A percentile compares a stretch with the other conserved stretches of the same genome.
Conservation (phyloP, 75 land plant genomes). For the Cryptomeria japonica region DNA sequence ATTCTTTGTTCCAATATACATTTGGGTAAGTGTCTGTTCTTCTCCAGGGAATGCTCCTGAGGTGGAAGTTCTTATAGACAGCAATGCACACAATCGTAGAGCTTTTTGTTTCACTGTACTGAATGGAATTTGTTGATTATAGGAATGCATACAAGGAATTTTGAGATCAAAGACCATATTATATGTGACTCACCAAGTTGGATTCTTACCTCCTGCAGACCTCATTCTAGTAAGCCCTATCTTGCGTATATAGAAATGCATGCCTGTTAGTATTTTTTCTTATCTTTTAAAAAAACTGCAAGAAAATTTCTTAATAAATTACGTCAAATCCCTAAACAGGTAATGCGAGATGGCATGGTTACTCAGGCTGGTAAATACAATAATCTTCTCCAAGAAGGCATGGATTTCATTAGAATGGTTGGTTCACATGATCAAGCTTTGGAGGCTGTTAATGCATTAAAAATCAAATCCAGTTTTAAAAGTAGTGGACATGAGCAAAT, state of each 20-base stretch:
- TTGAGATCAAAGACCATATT: slow-evolving; percentile 67
- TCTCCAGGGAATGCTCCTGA: neutral
- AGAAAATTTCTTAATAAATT: neutral
- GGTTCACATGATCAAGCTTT: slow-evolving; percentile 67
- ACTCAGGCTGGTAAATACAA: slow-evolving; percentile 65
- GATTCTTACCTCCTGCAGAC: slow-evolving; percentile 50
- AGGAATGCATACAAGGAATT: slow-evolving; percentile 71
- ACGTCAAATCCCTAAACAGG: slow-evolving; percentile 32
- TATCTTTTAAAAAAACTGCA: neutral
- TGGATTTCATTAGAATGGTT: slow-evolving; percentile 63
- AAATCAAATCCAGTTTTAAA: neutral
- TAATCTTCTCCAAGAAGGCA: slow-evolving; percentile 56
- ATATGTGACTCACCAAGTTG: slow-evolving; percentile 88
- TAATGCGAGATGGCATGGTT: slow-evolving; percentile 72
- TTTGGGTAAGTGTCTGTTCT: neutral
- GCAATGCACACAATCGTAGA: neutral
- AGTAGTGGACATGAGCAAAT: neutral
- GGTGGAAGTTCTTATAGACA: neutral
- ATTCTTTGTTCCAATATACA: neutral
- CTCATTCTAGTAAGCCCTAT: slow-evolving; percentile 46
- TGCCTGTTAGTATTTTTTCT: neutral
- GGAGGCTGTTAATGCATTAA: slow-evolving; percentile 29
- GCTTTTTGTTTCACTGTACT: neutral
- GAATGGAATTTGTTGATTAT: slow-evolving; percentile 9
- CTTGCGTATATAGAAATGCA: neutral